phyloP scores from a whole-genome alignment of 768 basidiomycete genomes.

The Leccinum boreale region DNA sequence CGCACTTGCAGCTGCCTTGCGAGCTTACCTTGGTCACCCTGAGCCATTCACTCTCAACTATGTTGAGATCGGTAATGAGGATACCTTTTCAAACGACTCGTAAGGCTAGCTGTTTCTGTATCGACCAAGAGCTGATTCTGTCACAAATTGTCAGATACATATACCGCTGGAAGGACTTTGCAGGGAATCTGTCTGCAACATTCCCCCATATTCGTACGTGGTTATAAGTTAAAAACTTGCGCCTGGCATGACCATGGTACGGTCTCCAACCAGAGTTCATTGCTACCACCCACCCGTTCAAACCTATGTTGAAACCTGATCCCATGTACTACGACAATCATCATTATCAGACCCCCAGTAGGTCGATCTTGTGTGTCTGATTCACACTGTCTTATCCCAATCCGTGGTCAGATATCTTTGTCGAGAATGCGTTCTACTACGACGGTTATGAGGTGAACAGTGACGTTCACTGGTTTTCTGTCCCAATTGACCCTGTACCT shows the following conservation, averaged over 20 bases:
- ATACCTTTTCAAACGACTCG: slow-evolving; percentile 40
- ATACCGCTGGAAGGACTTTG: slow-evolving; percentile 52
- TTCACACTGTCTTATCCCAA: not conserved
- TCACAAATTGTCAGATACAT: slow-evolving; percentile 34
- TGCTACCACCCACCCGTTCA: slow-evolving; percentile 45
- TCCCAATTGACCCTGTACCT: not conserved
- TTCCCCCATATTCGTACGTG: slow-evolving; percentile 52
- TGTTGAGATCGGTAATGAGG: slow-evolving; percentile 60
- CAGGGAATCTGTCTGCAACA: slow-evolving; percentile 39
- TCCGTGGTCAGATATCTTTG: slow-evolving; percentile 36
- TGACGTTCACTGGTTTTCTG: not conserved
- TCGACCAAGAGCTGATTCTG: too few relatives aligned
- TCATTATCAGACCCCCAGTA: slow-evolving; percentile 50
- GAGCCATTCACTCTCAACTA: slow-evolving; percentile 48
- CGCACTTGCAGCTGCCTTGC: slow-evolving; percentile 39
- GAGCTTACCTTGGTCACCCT: slow-evolving; percentile 53
- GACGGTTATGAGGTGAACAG: slow-evolving; percentile 40
- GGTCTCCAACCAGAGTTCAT: slow-evolving; percentile 44
- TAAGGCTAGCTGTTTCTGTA: too few relatives aligned
- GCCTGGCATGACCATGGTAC: not conserved
- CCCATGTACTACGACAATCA: slow-evolving; percentile 57
- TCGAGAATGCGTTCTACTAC: slow-evolving; percentile 47
- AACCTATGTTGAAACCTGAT: slow-evolving; percentile 45
- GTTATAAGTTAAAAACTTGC: not conserved
- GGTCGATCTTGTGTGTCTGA: not conserved